Evolutionary conservation across 2,329 filamentous ascomycete species (phyloP).

Genomic region (Clonostachys byssicola): DNA sequence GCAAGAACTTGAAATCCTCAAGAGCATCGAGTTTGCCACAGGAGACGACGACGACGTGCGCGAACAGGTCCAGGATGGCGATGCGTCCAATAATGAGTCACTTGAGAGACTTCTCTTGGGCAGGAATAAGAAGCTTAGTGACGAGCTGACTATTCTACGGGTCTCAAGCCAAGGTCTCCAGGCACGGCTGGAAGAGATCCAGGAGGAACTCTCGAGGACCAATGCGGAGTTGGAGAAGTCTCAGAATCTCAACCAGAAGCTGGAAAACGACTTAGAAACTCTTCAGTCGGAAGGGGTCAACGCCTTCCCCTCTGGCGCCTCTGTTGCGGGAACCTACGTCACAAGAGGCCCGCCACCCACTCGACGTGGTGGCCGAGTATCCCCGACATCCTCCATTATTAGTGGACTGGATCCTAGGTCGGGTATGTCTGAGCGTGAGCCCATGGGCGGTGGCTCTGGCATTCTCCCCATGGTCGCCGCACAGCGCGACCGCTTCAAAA

Average conservation of each 20-base stretch:
- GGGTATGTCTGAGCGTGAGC: constrained; percentile 46
- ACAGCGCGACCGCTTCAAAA: constrained; percentile 96
- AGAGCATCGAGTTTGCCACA: constrained; percentile 95
- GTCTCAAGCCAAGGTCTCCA: constrained; percentile 94
- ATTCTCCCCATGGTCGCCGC: constrained; percentile 98
- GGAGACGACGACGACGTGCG: constrained; percentile 66
- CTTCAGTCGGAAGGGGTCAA: constrained; percentile 84
- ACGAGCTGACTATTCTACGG: constrained; percentile 87
- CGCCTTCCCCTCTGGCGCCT: constrained; percentile 83
- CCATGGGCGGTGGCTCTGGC: constrained; percentile 72
- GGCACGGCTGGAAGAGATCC: constrained; percentile 70
- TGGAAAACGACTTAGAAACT: constrained; percentile 87
- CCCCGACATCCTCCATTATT: constrained; percentile 96
- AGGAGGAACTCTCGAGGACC: constrained; percentile 77
- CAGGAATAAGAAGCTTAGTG: constrained; percentile 93
- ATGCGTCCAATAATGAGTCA: constrained; percentile 52
- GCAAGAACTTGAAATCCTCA: constrained; percentile 91
- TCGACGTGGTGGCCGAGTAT: constrained; percentile 65
- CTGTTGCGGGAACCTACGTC: constrained; percentile 86
- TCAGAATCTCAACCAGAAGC: constrained; percentile 77
- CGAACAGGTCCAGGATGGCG: constrained; percentile 35
- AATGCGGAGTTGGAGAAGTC: constrained; percentile 85
- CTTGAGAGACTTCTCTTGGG: constrained; percentile 88
- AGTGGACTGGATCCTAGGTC: constrained; percentile 81
- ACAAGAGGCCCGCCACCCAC: constrained; percentile 54